phyloP scores from a whole-genome alignment of 768 basidiomycete genomes.

The Tephrocybe rancida region DNA sequence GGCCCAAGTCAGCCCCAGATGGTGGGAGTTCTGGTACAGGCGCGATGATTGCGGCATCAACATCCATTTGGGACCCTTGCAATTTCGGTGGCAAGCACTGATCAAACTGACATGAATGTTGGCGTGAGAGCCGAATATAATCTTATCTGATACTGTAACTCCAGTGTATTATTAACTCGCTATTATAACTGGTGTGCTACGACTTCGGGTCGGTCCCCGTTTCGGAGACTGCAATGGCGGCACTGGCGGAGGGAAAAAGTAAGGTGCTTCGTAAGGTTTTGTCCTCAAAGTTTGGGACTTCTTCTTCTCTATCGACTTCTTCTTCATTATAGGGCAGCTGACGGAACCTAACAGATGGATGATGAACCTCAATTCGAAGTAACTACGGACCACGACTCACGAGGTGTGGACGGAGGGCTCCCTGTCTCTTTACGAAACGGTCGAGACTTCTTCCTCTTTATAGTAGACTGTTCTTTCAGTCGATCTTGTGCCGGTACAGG shows the following conservation, averaged over 20 bases:
- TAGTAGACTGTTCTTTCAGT: constrained; percentile 5
- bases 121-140: constrained; percentile 19
- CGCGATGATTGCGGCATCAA: constrained; percentile 23
- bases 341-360: constrained; percentile 1
- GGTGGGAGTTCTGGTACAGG: constrained; percentile 22
- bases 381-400: constrained; percentile 6
- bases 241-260: constrained; percentile 56
- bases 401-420: constrained; percentile 1
- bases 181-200: neutral
- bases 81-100: constrained; percentile 13
- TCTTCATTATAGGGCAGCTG: constrained; percentile 7
- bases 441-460: constrained; percentile 19
- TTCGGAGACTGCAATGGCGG: constrained; percentile 8
- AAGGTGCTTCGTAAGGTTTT: constrained; percentile 65
- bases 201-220: constrained; percentile 23
- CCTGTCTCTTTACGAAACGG: constrained; percentile 20
- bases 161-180: neutral
- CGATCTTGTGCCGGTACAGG: neutral
- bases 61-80: constrained; percentile 20
- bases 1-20: constrained; percentile 13
- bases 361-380: neutral
- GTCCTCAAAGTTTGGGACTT: constrained; percentile 42
- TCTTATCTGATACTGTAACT: constrained; percentile 20
- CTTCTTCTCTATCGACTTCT: constrained; percentile 32
- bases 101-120: constrained; percentile 14